A percentile compares a stretch with the other conserved stretches of the same genome.
phyloP scores from a whole-genome alignment of 371 early-diverging fungal genomes.

The Rhizopus stolonifer region DNA sequence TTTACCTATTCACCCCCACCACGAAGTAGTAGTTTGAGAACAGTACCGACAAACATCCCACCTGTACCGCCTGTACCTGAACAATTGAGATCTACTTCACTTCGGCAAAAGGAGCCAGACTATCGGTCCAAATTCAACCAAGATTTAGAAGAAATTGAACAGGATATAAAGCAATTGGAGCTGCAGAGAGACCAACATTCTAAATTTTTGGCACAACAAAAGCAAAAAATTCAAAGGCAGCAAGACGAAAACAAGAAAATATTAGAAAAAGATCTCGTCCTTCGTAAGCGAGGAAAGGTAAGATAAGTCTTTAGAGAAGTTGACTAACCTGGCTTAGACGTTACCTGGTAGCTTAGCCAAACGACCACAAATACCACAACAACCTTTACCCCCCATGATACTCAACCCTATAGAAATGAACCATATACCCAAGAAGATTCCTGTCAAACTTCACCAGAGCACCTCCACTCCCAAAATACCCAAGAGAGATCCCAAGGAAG shows the following conservation, averaged over 20 bases:
- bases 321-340: slow-evolving; percentile 20
- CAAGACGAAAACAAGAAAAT: slow-evolving; percentile 1
- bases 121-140: neutral
- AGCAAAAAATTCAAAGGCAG: neutral
- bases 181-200: slow-evolving; percentile 18
- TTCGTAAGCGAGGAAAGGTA: slow-evolving; percentile 49
- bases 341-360: slow-evolving; percentile 48
- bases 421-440: slow-evolving; percentile 13
- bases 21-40: slow-evolving; percentile 13
- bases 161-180: slow-evolving; percentile 21
- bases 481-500: slow-evolving; percentile 11
- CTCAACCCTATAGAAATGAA: slow-evolving; percentile 40
- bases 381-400: slow-evolving; percentile 50
- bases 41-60: slow-evolving; percentile 10
- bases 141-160: slow-evolving; percentile 23
- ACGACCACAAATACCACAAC: slow-evolving; percentile 39
- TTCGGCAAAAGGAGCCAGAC: neutral
- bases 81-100: neutral
- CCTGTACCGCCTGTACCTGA: slow-evolving; percentile 22
- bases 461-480: slow-evolving; percentile 2
- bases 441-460: neutral
- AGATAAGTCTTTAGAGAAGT: neutral
- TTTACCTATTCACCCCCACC: slow-evolving; percentile 30
- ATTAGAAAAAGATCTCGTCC: neutral
- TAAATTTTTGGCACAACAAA: slow-evolving; percentile 3